Evolutionary conservation across 164 flowering plant species (phyloP), one percentile per base, ranked within the genome.

Genomic region (Cinnamomum chago): DNA sequence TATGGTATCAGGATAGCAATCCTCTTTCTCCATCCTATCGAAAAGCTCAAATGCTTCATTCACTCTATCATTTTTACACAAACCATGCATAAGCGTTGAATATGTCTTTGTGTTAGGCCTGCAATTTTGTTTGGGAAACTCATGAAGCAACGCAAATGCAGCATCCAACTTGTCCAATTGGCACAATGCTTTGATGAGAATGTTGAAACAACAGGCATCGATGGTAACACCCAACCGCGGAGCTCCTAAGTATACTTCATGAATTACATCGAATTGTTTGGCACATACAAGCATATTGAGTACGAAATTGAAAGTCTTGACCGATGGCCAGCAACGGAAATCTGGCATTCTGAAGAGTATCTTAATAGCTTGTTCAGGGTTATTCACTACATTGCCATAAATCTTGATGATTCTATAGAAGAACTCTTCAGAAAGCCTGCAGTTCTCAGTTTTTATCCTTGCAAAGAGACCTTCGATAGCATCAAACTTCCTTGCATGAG

Each of bases 121-220:
- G 64, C 85, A 88, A 9, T 79, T 82, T 72, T 88, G 93, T 72
- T 88, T 81, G 51, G 97, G 89, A 82, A 89, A 87, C 85, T 95
- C 98, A 23, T 89, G 87, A 62, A 95, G 88, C 90, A 95, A 82
- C 5, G 83, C 27, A 76, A 80, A 78, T 24, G 97, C 97, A 70
- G 87, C 89, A 30, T 87, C 92, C 70, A 92, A 88, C 78, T 73
- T 81, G 71, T 72, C 94, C 74, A 78, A 72, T 64, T 83, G 80
- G 67, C 95, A 90, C 76, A 95, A 78, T 47, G 93, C 98, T 76
- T 90, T 95, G 17, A 93, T 78, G 50, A 95, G 82, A 73, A 93
- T 93, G 76, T 91, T 95, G 47, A 95, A 77, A 67, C 89, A 83
- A 78, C 97, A 91, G 25, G 91, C 85, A 81, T 95, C 99, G 52